Base-by-base conservation (phyloP, 2,329 filamentous ascomycete genomes). In the Drechslerella coelobrocha region DNA sequence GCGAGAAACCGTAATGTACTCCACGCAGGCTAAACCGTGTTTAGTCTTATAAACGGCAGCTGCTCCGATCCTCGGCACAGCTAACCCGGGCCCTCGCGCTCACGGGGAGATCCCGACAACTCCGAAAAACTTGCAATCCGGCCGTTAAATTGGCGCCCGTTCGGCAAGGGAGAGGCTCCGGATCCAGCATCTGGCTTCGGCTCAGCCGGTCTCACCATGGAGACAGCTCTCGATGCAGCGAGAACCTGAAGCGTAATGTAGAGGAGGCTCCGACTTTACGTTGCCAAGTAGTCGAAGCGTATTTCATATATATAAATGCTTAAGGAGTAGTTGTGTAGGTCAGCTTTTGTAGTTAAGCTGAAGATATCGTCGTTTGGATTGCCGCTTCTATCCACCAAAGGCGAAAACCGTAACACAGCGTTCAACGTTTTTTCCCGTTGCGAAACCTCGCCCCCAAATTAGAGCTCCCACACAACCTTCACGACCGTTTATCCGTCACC, bases 331-430 rank as follows among this genome's bases (percentile, higher is more conserved):
- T n/a, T n/a, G n/a, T n/a, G n/a, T n/a, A n/a, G n/a, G n/a, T n/a
- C n/a, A n/a, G 31, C 59, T 53, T 54, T 24, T 51, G 23, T n/a
- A n/a, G n/a, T n/a, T n/a, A 61, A 61, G 56, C 47, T 41, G 31
- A 27, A 4, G 39, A 65, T 57, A 53, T 48, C 41, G 23, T 61
- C 14, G 31, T 27, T 45, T 50, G 45, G 19, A 48, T 54, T 54
- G 66, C 66, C 66, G 66, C 59, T 63, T 63, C 51, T 71, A 71
- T 63, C 66, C 66, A 71, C 45, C 52, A 52, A 37, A 41, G 24
- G 21, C 12, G 43, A 23, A 26, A 43, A 39, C 39, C 52, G 57
- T 61, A 62, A 37, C 47, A 52, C 65, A n/a, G n/a, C n/a, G n/a
- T 69, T 62, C 57, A 69, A 62, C 57, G 50, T 52, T 61, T 61